Conservation (phyloP, 2,329 filamentous ascomycete species). For the Pseudogymnoascus verrucosus region DNA sequence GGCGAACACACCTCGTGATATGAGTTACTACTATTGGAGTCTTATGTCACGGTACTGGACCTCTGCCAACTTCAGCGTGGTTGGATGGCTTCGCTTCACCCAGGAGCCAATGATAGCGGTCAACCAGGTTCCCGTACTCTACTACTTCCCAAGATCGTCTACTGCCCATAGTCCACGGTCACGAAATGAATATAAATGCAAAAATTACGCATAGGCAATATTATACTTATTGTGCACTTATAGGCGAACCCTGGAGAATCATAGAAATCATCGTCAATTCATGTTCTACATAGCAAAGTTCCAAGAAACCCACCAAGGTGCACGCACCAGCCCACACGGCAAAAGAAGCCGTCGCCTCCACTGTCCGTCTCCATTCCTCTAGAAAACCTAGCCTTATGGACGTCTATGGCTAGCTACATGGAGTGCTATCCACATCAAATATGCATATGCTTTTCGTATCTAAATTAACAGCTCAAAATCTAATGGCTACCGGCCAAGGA, state of each 20-base stretch:
- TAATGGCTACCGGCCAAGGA: not conserved
- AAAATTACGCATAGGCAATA: not conserved
- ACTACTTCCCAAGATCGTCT: not conserved
- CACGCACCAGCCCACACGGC: not conserved
- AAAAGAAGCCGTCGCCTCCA: not conserved
- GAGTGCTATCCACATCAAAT: not conserved
- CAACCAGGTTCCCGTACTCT: not conserved
- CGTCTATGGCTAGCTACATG: not conserved
- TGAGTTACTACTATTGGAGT: not conserved
- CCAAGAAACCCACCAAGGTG: not conserved
- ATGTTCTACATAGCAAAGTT: conserved; percentile 1
- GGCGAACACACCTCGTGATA: not conserved
- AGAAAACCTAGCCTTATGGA: not conserved
- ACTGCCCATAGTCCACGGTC: not conserved
- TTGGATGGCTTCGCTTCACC: conserved; percentile 2
- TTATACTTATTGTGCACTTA: not conserved
- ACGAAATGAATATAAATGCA: not conserved
- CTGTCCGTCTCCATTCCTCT: not conserved
- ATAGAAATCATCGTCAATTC: not conserved
- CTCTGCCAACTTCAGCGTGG: conserved; percentile 2
- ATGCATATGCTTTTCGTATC: not conserved
- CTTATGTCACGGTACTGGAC: conserved; percentile 1
- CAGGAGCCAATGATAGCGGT: not conserved
- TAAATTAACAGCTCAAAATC: not conserved
- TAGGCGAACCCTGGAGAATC: not conserved